Conservation (phyloP, 2,329 filamentous ascomycete species). For the Ophiognomonia clavigignenti-juglandacearum region DNA sequence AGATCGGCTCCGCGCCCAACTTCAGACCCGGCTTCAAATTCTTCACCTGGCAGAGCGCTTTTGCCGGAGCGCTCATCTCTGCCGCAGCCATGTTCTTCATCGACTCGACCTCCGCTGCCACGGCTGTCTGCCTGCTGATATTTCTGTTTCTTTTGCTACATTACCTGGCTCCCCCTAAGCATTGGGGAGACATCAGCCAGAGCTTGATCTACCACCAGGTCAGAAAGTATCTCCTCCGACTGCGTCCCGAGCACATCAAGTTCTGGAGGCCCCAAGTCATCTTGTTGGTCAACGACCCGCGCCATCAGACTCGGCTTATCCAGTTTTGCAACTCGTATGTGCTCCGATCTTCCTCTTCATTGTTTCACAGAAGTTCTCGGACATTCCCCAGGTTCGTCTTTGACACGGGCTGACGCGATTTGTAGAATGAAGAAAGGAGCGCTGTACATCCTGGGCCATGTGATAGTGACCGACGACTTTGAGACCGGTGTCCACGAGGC, state of each 20-base stretch:
- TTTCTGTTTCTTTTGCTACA: conserved; percentile 81
- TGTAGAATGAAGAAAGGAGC: conserved; percentile 73
- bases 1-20: conserved; percentile 83
- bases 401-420: no score
- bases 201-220: conserved; percentile 85
- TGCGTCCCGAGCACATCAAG: conserved; percentile 85
- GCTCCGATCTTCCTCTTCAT: no score
- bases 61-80: conserved; percentile 68
- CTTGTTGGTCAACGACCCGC: conserved; percentile 75
- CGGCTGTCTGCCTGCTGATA: conserved; percentile 68
- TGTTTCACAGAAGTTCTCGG: no score
- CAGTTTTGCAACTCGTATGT: conserved; percentile 76
- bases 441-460: conserved; percentile 79
- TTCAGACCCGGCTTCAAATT: conserved; percentile 86
- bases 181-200: conserved; percentile 87
- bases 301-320: conserved; percentile 77
- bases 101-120: conserved; percentile 72
- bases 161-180: conserved; percentile 78
- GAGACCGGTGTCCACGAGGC: conserved; percentile 73
- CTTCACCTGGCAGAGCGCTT: conserved; percentile 81
- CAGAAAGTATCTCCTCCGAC: conserved; percentile 77
- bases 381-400: no score
- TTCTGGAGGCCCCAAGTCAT: conserved; percentile 90
- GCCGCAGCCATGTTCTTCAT: conserved; percentile 87
- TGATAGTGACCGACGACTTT: conserved; percentile 83